phyloP scores from a whole-genome alignment of 495 filamentous ascomycete species.

The Penicillium herquei region DNA sequence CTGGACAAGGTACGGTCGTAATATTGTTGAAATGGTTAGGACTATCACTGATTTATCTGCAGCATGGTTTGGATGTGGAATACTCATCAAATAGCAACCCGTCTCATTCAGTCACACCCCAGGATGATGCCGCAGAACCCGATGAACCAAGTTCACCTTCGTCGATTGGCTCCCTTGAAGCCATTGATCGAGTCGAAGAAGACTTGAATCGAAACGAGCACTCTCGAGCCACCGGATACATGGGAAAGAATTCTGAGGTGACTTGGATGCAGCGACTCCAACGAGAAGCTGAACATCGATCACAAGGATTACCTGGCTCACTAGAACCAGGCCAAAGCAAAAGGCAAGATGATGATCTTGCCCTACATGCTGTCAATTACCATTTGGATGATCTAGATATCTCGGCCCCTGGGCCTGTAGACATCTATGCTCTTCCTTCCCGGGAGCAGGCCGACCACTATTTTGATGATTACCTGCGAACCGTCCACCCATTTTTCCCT shows the following conservation, averaged over 20 bases:
- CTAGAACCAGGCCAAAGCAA: constrained; percentile 30
- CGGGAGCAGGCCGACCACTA: constrained; percentile 52
- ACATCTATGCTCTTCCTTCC: constrained; percentile 55
- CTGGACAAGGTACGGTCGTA: constrained; percentile 40
- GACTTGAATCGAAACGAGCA: constrained; percentile 54
- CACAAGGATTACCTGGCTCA: constrained; percentile 29
- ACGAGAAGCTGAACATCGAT: constrained; percentile 36
- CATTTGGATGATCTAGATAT: constrained; percentile 59
- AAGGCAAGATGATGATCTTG: constrained; percentile 23
- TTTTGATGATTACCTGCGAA: constrained; percentile 55
- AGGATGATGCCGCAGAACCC: constrained; percentile 28
- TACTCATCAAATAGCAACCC: constrained; percentile 29
- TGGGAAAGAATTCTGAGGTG: constrained; percentile 65
- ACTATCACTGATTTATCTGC: not conserved
- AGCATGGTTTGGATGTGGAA: constrained; percentile 25
- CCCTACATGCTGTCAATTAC: constrained; percentile 51
- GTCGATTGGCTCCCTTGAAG: constrained; percentile 60
- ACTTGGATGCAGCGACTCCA: constrained; percentile 58
- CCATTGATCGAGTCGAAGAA: constrained; percentile 59
- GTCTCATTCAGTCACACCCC: constrained; percentile 32
- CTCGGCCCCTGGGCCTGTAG: constrained; percentile 44
- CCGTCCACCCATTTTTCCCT: constrained; percentile 60
- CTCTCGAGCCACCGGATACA: constrained; percentile 56
- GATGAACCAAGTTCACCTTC: constrained; percentile 35
- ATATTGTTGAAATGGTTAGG: not conserved